Evolutionary conservation across 176 grass and related monocot species (phyloP), one percentile per base, ranked within the genome.

Genomic region (Rhipidocladum racemiflorum): DNA sequence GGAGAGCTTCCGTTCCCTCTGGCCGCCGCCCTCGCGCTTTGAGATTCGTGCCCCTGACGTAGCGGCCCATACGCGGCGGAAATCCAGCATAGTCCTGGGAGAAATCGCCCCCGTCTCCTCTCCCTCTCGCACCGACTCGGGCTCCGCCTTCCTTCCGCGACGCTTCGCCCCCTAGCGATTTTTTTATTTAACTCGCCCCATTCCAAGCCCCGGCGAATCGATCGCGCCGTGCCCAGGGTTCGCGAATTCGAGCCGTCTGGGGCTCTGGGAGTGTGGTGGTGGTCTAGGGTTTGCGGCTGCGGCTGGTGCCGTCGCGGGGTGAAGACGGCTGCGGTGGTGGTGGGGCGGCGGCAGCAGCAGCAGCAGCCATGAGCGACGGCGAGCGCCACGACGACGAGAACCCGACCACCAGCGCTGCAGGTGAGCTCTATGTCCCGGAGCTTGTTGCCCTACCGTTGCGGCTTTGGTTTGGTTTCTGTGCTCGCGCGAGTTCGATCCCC

Each of bases 301-400:
- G 39, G 18, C 27, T 72, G 27, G 74, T 77, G 79, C 73, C 54
- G 44, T 81, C 72, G 45, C 44, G 76, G 51, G 13, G 29, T 42
- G 29, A 43, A 66, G 18, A 27, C 25, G 27, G 7, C 20, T 4
- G 30, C 15, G 23, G 29, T 39, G 30, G 8, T 6, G 38, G 28
- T 13, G 25, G 9, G 46, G 16, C 73, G 16, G 64, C 21, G 3
- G 44, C 21, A 39, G 46, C 24, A 34, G 61, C 21, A 5, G 44
- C 21, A 39, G 46, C 24, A 34, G 61, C 42, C 83, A 90, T 90
- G 88, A 78, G 84, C 79, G 79, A 86, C 74, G 49, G 30, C n/a
- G 84, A 86, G 18, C 73, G 74, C 67, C 84, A 44, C 68, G 84
- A 90, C 50, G 67, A 86, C 9, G 88, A 90, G 1, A 49, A 66